Evolutionary conservation across 306 rosid genomes (phyloP).

Genomic region (Malus sylvestris): DNA sequence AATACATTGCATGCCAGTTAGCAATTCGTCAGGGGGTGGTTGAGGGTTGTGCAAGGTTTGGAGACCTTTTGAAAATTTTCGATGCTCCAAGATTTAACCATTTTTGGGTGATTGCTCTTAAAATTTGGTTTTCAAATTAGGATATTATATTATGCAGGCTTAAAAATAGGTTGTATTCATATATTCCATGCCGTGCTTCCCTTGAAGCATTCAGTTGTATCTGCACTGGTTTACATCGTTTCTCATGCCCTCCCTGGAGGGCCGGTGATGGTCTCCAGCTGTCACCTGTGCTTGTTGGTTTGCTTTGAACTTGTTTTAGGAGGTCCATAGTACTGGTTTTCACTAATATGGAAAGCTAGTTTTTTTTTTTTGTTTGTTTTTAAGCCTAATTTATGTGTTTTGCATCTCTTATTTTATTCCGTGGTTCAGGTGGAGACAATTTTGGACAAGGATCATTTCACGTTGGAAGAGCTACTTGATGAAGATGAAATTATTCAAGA

Average conservation of each 20-base stretch:
- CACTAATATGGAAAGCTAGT: constrained; percentile 1
- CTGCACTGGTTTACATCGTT: not conserved
- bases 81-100: not conserved
- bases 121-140: not conserved
- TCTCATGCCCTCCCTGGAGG: not conserved
- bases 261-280: not conserved
- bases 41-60: not conserved
- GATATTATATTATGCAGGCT: not conserved
- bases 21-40: not conserved
- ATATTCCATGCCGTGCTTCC: not conserved
- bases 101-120: not conserved
- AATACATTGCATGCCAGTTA: not conserved
- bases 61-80: not conserved
- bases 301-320: not conserved
- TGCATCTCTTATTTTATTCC: constrained; percentile 2
- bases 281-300: not conserved
- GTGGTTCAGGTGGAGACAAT: constrained; percentile 87
- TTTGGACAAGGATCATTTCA: constrained; percentile 81
- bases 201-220: not conserved
- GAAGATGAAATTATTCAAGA: constrained; percentile 99
- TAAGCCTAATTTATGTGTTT: not conserved
- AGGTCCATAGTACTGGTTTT: not conserved
- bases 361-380: not conserved
- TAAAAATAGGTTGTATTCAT: not conserved
- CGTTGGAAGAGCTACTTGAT: constrained; percentile 91